Percentiles rank a stretch among this genome's conserved stretches.
These are phyloP conservation scores for Trichoderma semiorbis DNA, from an alignment of 2,329 filamentous ascomycete genomes.

Conservation along the genomic window DNA sequence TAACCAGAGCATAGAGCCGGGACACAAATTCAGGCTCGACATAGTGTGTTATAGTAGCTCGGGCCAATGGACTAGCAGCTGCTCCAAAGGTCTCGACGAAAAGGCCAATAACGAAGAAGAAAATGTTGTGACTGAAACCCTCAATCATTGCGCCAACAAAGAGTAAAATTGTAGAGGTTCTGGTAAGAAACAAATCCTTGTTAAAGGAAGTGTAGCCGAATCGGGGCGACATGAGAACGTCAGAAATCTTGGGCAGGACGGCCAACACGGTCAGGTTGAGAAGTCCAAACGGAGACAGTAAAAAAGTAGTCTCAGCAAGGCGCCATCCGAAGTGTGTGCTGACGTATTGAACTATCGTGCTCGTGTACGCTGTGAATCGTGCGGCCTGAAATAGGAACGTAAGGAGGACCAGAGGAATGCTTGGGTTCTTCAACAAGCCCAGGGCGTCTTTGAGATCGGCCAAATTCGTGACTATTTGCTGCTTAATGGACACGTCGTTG, in stretches of 20 bases:
- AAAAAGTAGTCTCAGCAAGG: slow-evolving; percentile 39
- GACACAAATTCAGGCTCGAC: slow-evolving; percentile 38
- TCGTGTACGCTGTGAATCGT: slow-evolving; percentile 34
- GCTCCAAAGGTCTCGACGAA: slow-evolving; percentile 38
- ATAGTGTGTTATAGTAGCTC: slow-evolving; percentile 40
- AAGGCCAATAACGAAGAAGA: slow-evolving; percentile 37
- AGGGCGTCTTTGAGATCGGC: slow-evolving; percentile 33
- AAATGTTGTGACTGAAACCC: slow-evolving; percentile 32
- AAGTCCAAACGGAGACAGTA: slow-evolving; percentile 40
- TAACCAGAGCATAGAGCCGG: slow-evolving; percentile 40
- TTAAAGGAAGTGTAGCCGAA: slow-evolving; percentile 34
- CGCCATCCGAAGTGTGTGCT: slow-evolving; percentile 45
- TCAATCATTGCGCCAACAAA: slow-evolving; percentile 34
- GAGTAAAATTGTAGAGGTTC: slow-evolving; percentile 33
- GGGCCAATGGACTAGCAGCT: slow-evolving; percentile 36
- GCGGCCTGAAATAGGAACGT: slow-evolving; percentile 39
- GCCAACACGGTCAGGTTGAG: slow-evolving; percentile 38
- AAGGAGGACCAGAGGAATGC: slow-evolving; percentile 37
- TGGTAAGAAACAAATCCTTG: slow-evolving; percentile 38
- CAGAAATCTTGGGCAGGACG: slow-evolving; percentile 35
- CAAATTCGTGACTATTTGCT: slow-evolving; percentile 31
- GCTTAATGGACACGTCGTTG: slow-evolving; percentile 21
- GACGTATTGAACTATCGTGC: slow-evolving; percentile 40
- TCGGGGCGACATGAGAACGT: slow-evolving; percentile 31
- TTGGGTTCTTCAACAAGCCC: slow-evolving; percentile 34